Evolutionary conservation across 192 early-diverging fungal species (phyloP).

Genomic region (Umbelopsis isabellina): DNA sequence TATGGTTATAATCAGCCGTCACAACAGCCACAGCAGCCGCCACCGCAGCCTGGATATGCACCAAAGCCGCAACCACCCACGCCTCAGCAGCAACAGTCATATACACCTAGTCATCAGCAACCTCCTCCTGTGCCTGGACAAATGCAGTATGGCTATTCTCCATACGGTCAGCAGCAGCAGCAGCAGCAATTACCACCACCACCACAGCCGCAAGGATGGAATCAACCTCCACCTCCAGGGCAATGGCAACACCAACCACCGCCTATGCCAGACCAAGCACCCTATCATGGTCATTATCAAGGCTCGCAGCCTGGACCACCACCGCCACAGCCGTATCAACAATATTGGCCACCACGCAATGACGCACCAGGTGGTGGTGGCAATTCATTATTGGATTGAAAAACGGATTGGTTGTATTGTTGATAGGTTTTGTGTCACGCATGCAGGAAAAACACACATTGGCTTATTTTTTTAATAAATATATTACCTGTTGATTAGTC

Average conservation of each 20-base stretch:
- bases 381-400: background rate
- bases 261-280: background rate
- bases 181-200: background rate
- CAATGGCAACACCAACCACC: background rate
- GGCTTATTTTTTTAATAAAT: background rate
- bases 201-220: background rate
- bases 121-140: background rate
- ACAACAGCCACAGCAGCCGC: constrained; percentile 26
- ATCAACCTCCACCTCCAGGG: background rate
- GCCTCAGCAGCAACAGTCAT: constrained; percentile 27
- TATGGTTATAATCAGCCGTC: constrained; percentile 17
- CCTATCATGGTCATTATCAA: background rate
- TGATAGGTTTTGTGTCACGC: background rate
- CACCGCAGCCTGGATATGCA: background rate
- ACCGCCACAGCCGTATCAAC: background rate
- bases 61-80: constrained; percentile 26
- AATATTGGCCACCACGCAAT: constrained; percentile 1
- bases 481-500: too few species aligned
- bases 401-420: background rate
- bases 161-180: background rate
- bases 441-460: background rate
- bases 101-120: background rate
- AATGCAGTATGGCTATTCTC: constrained; percentile 1
- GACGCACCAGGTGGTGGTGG: constrained; percentile 2
- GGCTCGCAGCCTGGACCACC: background rate